Evolutionary conservation across 176 grass and related monocot species (phyloP), one percentile per base, ranked within the genome.

Genomic region (Guadua angustifolia): DNA sequence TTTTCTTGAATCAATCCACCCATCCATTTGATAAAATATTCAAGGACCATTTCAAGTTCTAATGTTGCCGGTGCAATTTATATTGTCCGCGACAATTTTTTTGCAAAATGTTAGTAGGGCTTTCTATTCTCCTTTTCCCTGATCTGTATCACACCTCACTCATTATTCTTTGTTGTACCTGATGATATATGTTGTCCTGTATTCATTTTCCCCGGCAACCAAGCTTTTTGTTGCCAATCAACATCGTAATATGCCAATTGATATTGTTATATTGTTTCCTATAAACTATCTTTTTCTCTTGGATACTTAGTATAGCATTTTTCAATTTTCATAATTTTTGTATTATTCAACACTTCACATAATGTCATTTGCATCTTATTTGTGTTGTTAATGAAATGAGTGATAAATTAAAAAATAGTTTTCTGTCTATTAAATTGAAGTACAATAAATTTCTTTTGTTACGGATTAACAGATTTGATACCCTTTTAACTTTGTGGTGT

Each of bases 361-460:
- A 77, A 71, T 43, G 10, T 44, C 43, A 79, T n/a, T 43, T 63
- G 8, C 65, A 83, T 65, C 26, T 21, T 56, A 44, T 77, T 43
- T 69, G 16, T 84, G 61, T 55, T 49, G 61, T 55, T 49, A 6
- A 35, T 43, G 35, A 58, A 71, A 82, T 72, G 1, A 14, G 43
- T 38, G 46, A 14, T 35, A 66, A 26, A 16, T 36, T 17, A 21
- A 55, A 55, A 18, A 50, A 47, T 36, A 73, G 11, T 4, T 46
- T 17, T 8, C 18, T 0, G 45, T 29, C 25, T 50, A 64, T 17
- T 74, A 14, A 74, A 26, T 66, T 43, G n/a, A 66, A 11, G 0
- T 26, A 84, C 10, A 66, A 19, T 7, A 63, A 55, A 45, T 71
- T 49, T 9, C 19, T 72, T 80, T 58, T 56, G 4, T 44, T 66